Conservation (phyloP, 2,329 filamentous ascomycete genomes). For the Penicillium sclerotigenum region DNA sequence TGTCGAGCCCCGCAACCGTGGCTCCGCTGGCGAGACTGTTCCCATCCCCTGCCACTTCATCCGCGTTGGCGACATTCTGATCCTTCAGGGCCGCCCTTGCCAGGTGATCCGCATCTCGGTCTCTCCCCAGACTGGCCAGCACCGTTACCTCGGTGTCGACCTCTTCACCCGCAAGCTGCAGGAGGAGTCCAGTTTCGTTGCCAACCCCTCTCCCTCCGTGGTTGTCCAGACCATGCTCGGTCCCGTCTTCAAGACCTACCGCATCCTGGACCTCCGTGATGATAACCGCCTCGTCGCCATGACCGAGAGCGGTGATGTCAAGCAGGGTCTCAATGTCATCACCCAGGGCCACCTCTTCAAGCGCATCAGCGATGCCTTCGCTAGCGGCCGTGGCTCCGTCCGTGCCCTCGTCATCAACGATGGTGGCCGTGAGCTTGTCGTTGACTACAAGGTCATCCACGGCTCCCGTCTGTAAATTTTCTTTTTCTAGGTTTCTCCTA, state of each 20-base stretch:
- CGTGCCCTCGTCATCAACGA: conserved; percentile 95
- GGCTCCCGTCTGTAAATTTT: conserved; percentile 59
- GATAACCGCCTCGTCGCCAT: conserved; percentile 82
- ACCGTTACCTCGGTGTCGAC: conserved; percentile 99
- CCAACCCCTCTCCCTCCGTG: conserved; percentile 93
- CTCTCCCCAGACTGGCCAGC: conserved; percentile 95
- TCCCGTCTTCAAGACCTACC: conserved; percentile 99
- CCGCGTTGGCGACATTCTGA: conserved; percentile 96
- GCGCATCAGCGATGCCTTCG: conserved; percentile 79
- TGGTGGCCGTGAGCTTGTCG: conserved; percentile 85
- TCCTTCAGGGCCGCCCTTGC: conserved; percentile 98
- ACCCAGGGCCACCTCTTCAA: conserved; percentile 88
- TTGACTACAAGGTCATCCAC: conserved; percentile 99
- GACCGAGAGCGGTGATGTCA: conserved; percentile 98
- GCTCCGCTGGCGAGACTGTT: conserved; percentile 71
- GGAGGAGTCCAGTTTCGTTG: conserved; percentile 97
- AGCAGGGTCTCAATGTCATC: conserved; percentile 88
- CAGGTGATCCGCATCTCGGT: conserved; percentile 99
- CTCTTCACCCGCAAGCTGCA: conserved; percentile 99
- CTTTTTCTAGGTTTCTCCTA: conserved; percentile 7
- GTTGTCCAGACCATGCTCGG: conserved; percentile 99
- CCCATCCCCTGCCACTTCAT: conserved; percentile 99
- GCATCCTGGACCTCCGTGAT: conserved; percentile 93
- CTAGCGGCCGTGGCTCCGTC: conserved; percentile 87
- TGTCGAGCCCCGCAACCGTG: conserved; percentile 50